Evolutionary conservation across 2,329 filamentous ascomycete species (phyloP).

Genomic region (Epichloe sp.): DNA sequence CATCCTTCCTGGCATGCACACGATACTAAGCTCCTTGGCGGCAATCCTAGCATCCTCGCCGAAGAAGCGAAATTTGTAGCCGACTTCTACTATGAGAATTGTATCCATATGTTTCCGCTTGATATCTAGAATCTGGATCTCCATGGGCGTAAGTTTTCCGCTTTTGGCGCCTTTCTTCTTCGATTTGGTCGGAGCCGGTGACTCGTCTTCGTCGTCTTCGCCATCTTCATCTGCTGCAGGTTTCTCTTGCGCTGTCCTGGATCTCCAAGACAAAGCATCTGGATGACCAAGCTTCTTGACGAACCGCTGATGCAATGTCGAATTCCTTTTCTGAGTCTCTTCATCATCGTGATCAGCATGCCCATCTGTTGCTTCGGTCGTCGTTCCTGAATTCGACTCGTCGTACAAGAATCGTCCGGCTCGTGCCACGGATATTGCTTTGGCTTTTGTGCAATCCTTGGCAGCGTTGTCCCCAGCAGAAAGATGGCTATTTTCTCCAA

Average conservation of each 20-base stretch:
- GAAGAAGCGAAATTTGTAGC: constrained; percentile 96
- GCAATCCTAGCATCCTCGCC: constrained; percentile 86
- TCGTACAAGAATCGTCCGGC: constrained; percentile 41
- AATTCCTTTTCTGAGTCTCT: constrained; percentile 42
- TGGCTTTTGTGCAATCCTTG: background rate
- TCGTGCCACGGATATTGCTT: constrained; percentile 19
- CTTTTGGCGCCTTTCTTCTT: constrained; percentile 60
- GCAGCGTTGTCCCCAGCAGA: constrained; percentile 10
- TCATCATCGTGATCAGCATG: constrained; percentile 39
- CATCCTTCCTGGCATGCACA: constrained; percentile 92
- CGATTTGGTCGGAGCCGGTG: constrained; percentile 28
- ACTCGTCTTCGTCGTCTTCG: constrained; percentile 38
- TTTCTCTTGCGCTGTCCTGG: constrained; percentile 42
- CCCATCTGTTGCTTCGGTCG: constrained; percentile 23
- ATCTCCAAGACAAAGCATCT: constrained; percentile 61
- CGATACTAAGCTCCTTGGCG: constrained; percentile 81
- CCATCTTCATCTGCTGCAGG: constrained; percentile 40
- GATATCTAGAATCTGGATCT: constrained; percentile 85
- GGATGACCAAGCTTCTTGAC: constrained; percentile 81
- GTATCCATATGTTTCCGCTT: constrained; percentile 87
- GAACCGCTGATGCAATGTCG: constrained; percentile 69
- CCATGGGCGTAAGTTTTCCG: constrained; percentile 84
- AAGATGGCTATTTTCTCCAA: constrained; percentile 22
- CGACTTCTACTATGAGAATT: constrained; percentile 82
- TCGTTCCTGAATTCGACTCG: constrained; percentile 26